Conservation (phyloP, 2,329 filamentous ascomycete genomes). For the Aspergillus novoparasiticus region DNA sequence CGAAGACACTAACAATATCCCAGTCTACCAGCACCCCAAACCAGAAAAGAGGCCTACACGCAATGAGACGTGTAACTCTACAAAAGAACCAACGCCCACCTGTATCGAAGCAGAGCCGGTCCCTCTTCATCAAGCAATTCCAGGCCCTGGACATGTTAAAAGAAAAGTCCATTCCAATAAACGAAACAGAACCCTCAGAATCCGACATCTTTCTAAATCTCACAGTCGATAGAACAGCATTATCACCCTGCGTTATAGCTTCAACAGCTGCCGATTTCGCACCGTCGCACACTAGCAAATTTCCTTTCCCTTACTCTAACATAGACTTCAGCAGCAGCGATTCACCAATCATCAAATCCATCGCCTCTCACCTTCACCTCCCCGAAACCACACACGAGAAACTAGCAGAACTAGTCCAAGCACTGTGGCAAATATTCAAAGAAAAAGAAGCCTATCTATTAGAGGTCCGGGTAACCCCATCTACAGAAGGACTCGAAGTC, state of each 20-base stretch:
- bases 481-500: conserved; percentile 51
- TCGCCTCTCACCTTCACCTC: conserved; percentile 57
- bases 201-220: conserved; percentile 61
- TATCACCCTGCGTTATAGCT: conserved; percentile 65
- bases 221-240: conserved; percentile 64
- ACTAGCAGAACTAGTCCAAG: conserved; percentile 54
- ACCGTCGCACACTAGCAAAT: conserved; percentile 52
- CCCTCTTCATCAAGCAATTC: conserved; percentile 58
- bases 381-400: conserved; percentile 47
- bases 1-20: conserved; percentile 3
- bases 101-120: conserved; percentile 47
- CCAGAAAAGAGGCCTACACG: conserved; percentile 58
- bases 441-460: conserved; percentile 68
- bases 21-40: conserved; percentile 23
- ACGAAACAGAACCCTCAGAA: conserved; percentile 37
- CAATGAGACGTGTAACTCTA: conserved; percentile 37
- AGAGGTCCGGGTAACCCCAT: conserved; percentile 52
- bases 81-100: not conserved
- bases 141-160: conserved; percentile 61
- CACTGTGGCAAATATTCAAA: conserved; percentile 62
- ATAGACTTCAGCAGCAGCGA: conserved; percentile 50
- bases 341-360: conserved; percentile 39
- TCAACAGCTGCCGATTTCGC: conserved; percentile 54
- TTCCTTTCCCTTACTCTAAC: conserved; percentile 64
- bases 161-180: conserved; percentile 50